Conservation (phyloP, 1,284 basidiomycete species). For the Sporisorium sorghi region DNA sequence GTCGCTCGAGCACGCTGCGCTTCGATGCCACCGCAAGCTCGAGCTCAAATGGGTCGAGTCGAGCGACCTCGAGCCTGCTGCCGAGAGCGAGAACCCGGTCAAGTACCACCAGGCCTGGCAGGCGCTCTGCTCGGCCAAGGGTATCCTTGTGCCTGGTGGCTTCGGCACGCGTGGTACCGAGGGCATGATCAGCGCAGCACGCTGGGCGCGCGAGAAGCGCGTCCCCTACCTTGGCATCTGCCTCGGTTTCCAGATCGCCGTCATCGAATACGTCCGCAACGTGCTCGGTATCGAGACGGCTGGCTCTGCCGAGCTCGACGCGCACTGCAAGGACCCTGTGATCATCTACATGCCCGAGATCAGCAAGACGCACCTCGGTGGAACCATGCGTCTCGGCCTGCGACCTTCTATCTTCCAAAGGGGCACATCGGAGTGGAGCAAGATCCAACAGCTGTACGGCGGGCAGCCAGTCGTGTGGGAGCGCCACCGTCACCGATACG, state of each 20-base stretch:
- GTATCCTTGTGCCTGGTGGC: constrained; percentile 79
- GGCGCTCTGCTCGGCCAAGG: constrained; percentile 82
- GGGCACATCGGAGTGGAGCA: constrained; percentile 71
- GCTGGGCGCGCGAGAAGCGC: constrained; percentile 94
- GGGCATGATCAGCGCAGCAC: constrained; percentile 96
- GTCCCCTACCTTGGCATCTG: constrained; percentile 97
- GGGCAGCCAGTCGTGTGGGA: constrained; percentile 89
- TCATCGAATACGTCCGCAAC: constrained; percentile 92
- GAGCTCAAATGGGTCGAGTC: constrained; percentile 85
- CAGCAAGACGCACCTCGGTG: constrained; percentile 96
- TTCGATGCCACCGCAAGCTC: constrained; percentile 83
- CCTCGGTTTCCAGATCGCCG: constrained; percentile 96
- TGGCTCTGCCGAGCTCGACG: constrained; percentile 86
- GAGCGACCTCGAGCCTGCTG: constrained; percentile 86
- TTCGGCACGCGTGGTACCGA: constrained; percentile 94
- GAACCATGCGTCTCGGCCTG: constrained; percentile 96
- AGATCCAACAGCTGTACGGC: constrained; percentile 85
- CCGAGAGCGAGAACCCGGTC: constrained; percentile 82
- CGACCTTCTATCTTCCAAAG: constrained; percentile 89
- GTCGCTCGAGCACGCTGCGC: constrained; percentile 94
- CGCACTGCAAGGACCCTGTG: constrained; percentile 76
- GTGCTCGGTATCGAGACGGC: constrained; percentile 85
- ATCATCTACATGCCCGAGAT: constrained; percentile 99
- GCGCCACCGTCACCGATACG: constrained; percentile 95
- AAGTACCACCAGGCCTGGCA: constrained; percentile 97